Conservation (phyloP, 148 eudicot genomes). For the Amaranthus cruentus region DNA sequence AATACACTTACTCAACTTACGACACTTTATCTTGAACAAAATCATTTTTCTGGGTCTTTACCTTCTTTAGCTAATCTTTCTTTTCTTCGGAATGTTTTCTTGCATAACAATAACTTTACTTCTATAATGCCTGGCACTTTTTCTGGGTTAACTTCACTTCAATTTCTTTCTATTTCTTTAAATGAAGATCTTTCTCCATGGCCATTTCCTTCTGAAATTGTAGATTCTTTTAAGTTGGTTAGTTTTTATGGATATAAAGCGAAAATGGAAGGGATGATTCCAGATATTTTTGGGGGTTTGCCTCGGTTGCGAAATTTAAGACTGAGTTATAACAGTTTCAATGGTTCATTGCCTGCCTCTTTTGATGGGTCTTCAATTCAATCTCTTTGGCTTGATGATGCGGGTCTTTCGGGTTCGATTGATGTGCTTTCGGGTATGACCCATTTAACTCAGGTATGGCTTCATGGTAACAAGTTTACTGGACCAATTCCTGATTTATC, state of each 20-base stretch:
- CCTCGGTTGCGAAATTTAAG: constrained; percentile 34
- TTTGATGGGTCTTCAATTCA: constrained; percentile 34
- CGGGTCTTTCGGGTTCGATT: constrained; percentile 39
- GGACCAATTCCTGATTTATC: constrained; percentile 18
- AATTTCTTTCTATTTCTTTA: constrained; percentile 30
- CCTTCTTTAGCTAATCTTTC: constrained; percentile 51
- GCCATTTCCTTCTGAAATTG: constrained; percentile 39
- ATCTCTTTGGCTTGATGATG: neutral
- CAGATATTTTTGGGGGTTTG: constrained; percentile 48
- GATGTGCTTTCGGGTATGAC: constrained; percentile 41
- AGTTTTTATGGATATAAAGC: constrained; percentile 34
- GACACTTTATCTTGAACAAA: constrained; percentile 41
- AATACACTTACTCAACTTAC: constrained; percentile 51
- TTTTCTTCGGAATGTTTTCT: constrained; percentile 26
- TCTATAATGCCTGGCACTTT: constrained; percentile 36
- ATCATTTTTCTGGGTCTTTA: constrained; percentile 48
- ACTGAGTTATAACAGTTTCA: constrained; percentile 18
- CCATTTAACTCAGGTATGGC: constrained; percentile 45
- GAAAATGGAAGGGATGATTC: constrained; percentile 38
- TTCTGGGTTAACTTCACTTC: constrained; percentile 42
- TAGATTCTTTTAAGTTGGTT: constrained; percentile 28
- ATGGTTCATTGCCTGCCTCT: constrained; percentile 40
- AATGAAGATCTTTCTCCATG: constrained; percentile 41
- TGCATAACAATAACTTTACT: constrained; percentile 50
- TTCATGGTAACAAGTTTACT: constrained; percentile 47